These are phyloP conservation scores for Oidiodendron maius DNA, from an alignment of 495 filamentous ascomycete genomes.

Conservation along the genomic window DNA sequence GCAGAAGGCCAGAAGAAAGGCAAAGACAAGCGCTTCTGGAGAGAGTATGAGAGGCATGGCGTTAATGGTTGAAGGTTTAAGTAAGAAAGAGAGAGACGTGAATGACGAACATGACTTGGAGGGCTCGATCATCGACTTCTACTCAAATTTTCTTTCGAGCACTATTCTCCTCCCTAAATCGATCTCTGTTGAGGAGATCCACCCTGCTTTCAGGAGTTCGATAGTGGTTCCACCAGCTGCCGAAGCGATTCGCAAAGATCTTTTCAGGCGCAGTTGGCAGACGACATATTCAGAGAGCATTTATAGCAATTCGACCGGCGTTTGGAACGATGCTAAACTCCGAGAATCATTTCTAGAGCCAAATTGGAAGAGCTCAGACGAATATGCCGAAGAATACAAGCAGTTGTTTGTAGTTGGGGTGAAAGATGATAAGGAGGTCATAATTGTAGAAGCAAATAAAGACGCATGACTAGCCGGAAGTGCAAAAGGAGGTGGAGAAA, in stretches of 20 bases:
- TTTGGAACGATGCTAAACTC: too few species aligned
- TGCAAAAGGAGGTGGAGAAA: background rate
- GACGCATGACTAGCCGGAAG: too few species aligned
- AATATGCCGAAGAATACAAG: background rate
- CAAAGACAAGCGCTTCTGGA: background rate
- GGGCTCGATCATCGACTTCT: conserved; percentile 11
- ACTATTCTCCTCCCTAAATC: background rate
- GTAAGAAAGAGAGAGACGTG: background rate
- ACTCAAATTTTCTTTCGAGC: conserved; percentile 2
- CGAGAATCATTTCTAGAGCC: background rate
- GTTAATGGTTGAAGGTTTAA: background rate
- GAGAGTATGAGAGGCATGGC: background rate
- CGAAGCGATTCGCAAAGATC: background rate
- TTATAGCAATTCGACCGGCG: background rate
- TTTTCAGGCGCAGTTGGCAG: background rate
- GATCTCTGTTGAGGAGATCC: background rate
- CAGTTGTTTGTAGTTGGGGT: background rate
- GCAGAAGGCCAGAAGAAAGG: conserved; percentile 6
- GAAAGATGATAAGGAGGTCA: background rate
- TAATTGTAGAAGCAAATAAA: too few species aligned
- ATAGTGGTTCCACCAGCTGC: background rate
- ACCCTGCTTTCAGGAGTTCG: conserved; percentile 8
- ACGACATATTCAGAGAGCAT: background rate
- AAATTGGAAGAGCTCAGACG: background rate
- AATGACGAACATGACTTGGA: conserved; percentile 12